phyloP scores from a whole-genome alignment of 352 stramenopile species.

The Phytophthora pseudosyringae region DNA sequence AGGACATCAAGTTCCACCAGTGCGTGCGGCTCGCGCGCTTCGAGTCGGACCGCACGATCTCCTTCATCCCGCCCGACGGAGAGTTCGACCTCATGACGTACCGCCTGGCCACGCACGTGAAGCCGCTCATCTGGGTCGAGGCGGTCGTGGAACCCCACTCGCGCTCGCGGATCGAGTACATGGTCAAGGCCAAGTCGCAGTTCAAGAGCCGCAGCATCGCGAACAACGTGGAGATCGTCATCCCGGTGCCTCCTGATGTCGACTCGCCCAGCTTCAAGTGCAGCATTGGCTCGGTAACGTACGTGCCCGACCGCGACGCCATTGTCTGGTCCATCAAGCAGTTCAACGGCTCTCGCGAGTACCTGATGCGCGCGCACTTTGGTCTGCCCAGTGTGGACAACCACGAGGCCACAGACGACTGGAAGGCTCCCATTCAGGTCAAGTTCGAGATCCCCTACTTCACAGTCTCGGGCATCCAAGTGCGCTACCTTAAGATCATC shows the following conservation, averaged over 20 bases:
- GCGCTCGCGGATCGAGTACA: constrained; percentile 98
- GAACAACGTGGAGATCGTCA: constrained; percentile 99
- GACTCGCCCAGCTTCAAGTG: constrained; percentile 99
- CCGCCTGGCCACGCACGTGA: constrained; percentile 98
- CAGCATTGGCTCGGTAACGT: constrained; percentile 97
- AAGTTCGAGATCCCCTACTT: constrained; percentile 98
- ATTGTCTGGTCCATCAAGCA: constrained; percentile 99
- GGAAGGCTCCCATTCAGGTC: constrained; percentile 93
- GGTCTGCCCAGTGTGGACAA: constrained; percentile 95
- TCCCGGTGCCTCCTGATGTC: constrained; percentile 98
- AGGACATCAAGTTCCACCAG: constrained; percentile 99
- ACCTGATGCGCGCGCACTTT: constrained; percentile 99
- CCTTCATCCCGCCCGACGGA: constrained; percentile 99
- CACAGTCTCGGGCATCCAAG: constrained; percentile 97
- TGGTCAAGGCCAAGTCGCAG: constrained; percentile 98
- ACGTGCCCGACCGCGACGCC: constrained; percentile 98
- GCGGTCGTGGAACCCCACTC: constrained; percentile 98
- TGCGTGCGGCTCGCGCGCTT: constrained; percentile 98
- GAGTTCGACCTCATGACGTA: constrained; percentile 99
- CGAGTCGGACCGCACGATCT: constrained; percentile 99
- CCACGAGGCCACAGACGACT: constrained; percentile 89
- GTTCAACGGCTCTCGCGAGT: constrained; percentile 98
- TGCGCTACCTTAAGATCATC: constrained; percentile 99
- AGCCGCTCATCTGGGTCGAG: constrained; percentile 99
- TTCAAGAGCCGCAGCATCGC: constrained; percentile 99